phyloP scores from a whole-genome alignment of 371 early-diverging fungal species.

The Mortierella sp. region DNA sequence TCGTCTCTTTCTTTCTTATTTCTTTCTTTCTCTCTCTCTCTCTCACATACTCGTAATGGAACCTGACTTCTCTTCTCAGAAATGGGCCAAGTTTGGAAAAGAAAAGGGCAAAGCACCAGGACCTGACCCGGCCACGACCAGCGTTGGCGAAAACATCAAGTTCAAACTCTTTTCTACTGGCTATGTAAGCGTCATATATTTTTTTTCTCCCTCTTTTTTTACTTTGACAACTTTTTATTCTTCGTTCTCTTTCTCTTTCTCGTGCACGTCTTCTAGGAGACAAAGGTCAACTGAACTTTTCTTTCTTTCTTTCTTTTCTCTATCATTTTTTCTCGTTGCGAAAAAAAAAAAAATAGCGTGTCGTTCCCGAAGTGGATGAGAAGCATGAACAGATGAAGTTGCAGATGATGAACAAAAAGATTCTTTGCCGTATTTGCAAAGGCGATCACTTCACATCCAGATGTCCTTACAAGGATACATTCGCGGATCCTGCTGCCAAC shows the following conservation, averaged over 20 bases:
- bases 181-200: conserved; percentile 36
- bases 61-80: conserved; percentile 12
- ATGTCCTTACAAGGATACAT: conserved; percentile 95
- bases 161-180: conserved; percentile 77
- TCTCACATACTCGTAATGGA: not conserved
- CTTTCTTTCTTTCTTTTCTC: too few relatives aligned
- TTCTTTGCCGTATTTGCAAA: conserved; percentile 93
- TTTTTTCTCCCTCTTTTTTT: not conserved
- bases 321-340: too few relatives aligned
- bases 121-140: conserved; percentile 87
- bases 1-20: too few relatives aligned
- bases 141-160: conserved; percentile 83
- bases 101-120: conserved; percentile 75
- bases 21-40: not conserved
- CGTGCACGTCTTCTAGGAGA: too few relatives aligned
- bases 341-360: too few relatives aligned
- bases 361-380: conserved; percentile 58
- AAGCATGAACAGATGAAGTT: conserved; percentile 53
- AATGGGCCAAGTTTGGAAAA: conserved; percentile 83
- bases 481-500: conserved; percentile 54
- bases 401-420: conserved; percentile 70
- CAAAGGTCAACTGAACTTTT: too few relatives aligned
- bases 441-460: conserved; percentile 92
- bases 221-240: not conserved
- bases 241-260: too few relatives aligned